Evolutionary conservation across 2,329 filamentous ascomycete genomes (phyloP).

Genomic region (Alternaria sp.): DNA sequence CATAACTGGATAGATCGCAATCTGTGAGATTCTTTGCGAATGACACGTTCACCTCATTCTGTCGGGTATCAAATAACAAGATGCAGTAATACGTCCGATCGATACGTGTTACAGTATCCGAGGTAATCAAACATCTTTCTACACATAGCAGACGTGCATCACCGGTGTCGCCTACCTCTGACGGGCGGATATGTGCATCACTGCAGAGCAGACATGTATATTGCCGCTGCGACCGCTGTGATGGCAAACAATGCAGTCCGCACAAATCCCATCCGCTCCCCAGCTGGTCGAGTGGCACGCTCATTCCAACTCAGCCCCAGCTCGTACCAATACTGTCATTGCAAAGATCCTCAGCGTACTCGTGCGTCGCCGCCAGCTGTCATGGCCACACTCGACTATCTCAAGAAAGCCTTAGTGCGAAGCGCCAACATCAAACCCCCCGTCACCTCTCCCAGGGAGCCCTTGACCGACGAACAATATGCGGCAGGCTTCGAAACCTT

Average conservation of each 20-base stretch:
- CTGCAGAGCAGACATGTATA: not conserved
- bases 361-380: not conserved
- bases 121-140: not conserved
- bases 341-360: not conserved
- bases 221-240: not conserved
- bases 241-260: not conserved
- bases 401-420: not conserved
- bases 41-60: not conserved
- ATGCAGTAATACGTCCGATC: not conserved
- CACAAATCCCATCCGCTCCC: not conserved
- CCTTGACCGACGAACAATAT: not conserved
- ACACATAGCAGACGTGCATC: not conserved
- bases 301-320: not conserved
- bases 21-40: not conserved
- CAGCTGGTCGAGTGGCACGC: not conserved
- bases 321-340: not conserved
- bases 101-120: not conserved
- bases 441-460: not conserved
- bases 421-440: not conserved
- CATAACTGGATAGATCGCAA: not conserved
- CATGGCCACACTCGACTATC: not conserved
- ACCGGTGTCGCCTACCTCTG: not conserved
- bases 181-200: not conserved
- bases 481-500: constrained; percentile 55
- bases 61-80: not conserved